These are phyloP conservation scores for Phytophthora idaei DNA, from an alignment of 352 stramenopile species.

Conservation along the genomic window DNA sequence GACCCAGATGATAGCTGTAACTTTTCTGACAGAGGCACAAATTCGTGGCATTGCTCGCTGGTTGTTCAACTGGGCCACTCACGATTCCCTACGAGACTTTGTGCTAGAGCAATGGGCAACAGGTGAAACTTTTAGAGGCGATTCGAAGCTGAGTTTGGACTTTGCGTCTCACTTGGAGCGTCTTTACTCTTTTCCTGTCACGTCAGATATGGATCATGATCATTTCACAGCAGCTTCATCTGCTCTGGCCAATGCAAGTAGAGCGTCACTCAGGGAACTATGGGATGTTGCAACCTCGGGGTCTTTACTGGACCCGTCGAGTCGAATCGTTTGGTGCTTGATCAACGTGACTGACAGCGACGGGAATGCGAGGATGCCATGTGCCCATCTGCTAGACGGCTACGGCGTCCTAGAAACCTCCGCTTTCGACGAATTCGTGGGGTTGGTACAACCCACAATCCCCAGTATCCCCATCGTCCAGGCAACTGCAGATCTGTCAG, in stretches of 20 bases:
- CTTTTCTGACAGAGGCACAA: slow-evolving; percentile 44
- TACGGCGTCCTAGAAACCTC: slow-evolving; percentile 35
- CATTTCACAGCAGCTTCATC: slow-evolving; percentile 18
- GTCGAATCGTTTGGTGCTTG: slow-evolving; percentile 54
- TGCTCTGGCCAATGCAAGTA: slow-evolving; percentile 8
- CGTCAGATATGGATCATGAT: slow-evolving; percentile 14
- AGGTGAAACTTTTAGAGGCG: slow-evolving; percentile 48
- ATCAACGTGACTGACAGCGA: slow-evolving; percentile 26
- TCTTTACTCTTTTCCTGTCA: slow-evolving; percentile 34
- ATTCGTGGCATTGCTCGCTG: slow-evolving; percentile 50
- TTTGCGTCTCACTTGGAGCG: slow-evolving; percentile 32
- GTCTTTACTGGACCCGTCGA: slow-evolving; percentile 54
- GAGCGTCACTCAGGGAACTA: slow-evolving; percentile 38
- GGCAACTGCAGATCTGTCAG: slow-evolving; percentile 41
- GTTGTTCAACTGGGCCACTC: slow-evolving; percentile 56
- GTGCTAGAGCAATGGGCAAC: slow-evolving; percentile 56
- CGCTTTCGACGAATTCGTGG: slow-evolving; percentile 36
- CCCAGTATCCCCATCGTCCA: slow-evolving; percentile 20
- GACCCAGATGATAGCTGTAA: slow-evolving; percentile 32
- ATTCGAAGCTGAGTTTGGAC: slow-evolving; percentile 27
- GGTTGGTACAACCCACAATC: slow-evolving; percentile 37
- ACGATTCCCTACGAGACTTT: slow-evolving; percentile 50
- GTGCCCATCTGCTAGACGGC: slow-evolving; percentile 46
- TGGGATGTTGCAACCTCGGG: slow-evolving; percentile 47
- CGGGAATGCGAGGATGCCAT: slow-evolving; percentile 16